Conservation (phyloP, 2,329 filamentous ascomycete genomes). For the Epichloe sibirici region DNA sequence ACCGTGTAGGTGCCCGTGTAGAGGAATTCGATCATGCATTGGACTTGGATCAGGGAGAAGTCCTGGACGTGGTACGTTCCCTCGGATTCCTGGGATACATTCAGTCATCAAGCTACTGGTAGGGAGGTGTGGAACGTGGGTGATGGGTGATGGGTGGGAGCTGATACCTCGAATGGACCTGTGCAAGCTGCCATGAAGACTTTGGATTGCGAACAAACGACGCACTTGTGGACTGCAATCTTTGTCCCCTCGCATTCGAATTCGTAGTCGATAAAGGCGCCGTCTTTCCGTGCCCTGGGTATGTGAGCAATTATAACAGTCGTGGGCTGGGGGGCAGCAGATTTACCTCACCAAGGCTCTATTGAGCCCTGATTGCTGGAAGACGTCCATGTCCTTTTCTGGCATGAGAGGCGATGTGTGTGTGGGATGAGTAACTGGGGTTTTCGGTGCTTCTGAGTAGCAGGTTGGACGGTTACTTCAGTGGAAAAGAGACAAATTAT, state of each 20-base stretch:
- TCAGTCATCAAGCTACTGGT: not conserved
- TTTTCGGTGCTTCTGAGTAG: not conserved
- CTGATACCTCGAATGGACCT: not conserved
- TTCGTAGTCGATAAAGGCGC: not conserved
- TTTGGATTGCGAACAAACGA: conserved; percentile 1
- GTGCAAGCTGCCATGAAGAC: conserved; percentile 1
- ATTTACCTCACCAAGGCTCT: not conserved
- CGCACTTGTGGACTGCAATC: not conserved
- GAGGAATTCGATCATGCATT: not conserved
- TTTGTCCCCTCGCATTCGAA: not conserved
- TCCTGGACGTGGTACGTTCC: not conserved
- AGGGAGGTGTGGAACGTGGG: not conserved
- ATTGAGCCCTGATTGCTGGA: not conserved
- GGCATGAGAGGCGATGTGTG: not conserved
- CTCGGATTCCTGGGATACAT: not conserved
- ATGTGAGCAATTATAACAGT: not conserved
- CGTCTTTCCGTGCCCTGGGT: not conserved
- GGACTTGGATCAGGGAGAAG: not conserved
- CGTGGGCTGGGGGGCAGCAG: not conserved
- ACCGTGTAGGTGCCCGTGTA: not conserved
- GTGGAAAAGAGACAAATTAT: not conserved
- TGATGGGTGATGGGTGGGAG: not conserved
- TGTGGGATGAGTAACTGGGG: not conserved
- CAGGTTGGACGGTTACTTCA: not conserved
- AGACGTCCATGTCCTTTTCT: not conserved